Evolutionary conservation across 176 grass and related monocot species (phyloP), one percentile per base, ranked within the genome.

Genomic region (Cocos nucifera): DNA sequence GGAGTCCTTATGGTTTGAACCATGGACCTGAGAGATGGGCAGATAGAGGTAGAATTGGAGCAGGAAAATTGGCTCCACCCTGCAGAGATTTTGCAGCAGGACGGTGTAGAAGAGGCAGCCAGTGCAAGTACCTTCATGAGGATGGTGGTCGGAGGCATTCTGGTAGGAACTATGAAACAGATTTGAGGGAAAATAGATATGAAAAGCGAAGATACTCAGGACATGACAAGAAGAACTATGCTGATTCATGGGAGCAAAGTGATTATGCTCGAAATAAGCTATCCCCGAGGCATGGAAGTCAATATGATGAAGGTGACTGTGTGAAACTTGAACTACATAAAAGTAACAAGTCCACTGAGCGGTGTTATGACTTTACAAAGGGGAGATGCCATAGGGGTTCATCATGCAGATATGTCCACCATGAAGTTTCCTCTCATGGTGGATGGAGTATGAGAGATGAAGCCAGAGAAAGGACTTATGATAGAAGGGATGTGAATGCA

Each of bases 81-180:
- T 99, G 94, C 72, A 82, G 94, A 61, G 94, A 99, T 80, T 99
- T 99, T 75, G 53, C 65, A 52, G 66, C 78, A 62, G 94, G 94
- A 54, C 89, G 71, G 39, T 99, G 94, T 79, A 82, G 85, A 71
- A 72, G 94, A 75, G 94, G 94, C 48, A 66, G 16, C 6, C 65
- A 79, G 73, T 99, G 94, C 71, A 85, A 79, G 59, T 93, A 86
- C 75, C 75, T 75, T 63, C 94, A 93, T 73, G 84, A 87, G 60
- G 87, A 99, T 76, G 81, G 74, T 21, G 78, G 71, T 19, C 63
- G 59, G 60, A 61, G 50, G 51, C 58, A 85, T 15, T 72, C 77
- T 52, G 87, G 86, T 10, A 74, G 69, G 70, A 49, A 49, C 58
- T 77, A 86, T 75, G 66, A 67, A 53, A 63, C 69, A 39, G 65